A percentile compares a stretch with the other conserved stretches of the same genome.
phyloP scores from a whole-genome alignment of 1,284 basidiomycete genomes.

The Amylostereum areolatum region DNA sequence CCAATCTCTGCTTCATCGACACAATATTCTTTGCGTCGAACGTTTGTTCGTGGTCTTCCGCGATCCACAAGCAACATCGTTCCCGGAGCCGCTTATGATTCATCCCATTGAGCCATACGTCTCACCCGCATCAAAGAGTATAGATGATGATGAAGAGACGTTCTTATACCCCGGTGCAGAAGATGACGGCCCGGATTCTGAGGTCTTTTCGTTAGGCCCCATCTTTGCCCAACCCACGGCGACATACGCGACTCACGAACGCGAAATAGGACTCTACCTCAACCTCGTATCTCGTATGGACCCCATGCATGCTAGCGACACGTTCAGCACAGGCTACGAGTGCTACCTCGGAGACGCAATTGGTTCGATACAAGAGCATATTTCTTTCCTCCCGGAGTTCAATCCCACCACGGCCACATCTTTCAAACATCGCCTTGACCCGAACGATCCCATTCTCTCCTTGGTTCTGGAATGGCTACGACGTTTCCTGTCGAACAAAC shows the following conservation, averaged over 20 bases:
- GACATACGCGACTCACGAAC: slow-evolving; percentile 72
- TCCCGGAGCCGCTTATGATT: slow-evolving; percentile 53
- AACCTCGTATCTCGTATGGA: slow-evolving; percentile 77
- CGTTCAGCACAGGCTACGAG: slow-evolving; percentile 82
- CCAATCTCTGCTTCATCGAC: slow-evolving; percentile 65
- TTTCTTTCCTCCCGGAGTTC: slow-evolving; percentile 43
- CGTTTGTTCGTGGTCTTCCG: slow-evolving; percentile 63
- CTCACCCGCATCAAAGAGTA: slow-evolving; percentile 15
- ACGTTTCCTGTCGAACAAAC: slow-evolving; percentile 79
- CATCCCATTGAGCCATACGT: slow-evolving; percentile 5
- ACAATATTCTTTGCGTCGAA: slow-evolving; percentile 63
- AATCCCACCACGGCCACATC: slow-evolving; percentile 35
- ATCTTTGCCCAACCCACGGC: slow-evolving; percentile 58
- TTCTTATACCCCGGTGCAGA: slow-evolving; percentile 61
- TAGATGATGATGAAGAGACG: slow-evolving; percentile 57
- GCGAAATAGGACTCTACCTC: slow-evolving; percentile 79
- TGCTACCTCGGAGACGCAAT: slow-evolving; percentile 82
- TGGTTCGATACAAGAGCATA: slow-evolving; percentile 58
- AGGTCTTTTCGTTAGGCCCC: slow-evolving; percentile 19
- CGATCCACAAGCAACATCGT: slow-evolving; percentile 69
- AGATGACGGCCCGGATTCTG: slow-evolving; percentile 15
- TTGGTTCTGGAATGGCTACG: slow-evolving; percentile 66
- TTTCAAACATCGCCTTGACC: slow-evolving; percentile 68
- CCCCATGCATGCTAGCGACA: slow-evolving; percentile 63
- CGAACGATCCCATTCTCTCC: slow-evolving; percentile 73